phyloP scores from a whole-genome alignment of 306 rosid genomes.

The Sesbania bispinosa region DNA sequence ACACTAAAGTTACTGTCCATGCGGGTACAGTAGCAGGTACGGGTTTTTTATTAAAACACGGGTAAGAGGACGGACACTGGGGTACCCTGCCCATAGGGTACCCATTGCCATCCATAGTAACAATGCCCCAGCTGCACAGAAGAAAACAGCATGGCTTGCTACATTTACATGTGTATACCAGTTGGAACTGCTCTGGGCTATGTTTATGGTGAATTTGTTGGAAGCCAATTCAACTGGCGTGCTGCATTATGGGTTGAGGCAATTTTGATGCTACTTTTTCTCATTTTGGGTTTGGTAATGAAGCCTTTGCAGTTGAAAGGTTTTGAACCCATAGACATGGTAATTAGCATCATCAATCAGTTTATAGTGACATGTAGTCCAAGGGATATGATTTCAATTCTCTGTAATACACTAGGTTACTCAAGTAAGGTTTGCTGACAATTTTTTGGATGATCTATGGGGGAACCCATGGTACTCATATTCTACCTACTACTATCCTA shows the following conservation, averaged over 20 bases:
- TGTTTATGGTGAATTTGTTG: constrained; percentile 84
- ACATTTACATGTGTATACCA: constrained; percentile 84
- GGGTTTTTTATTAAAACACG: too few relatives aligned
- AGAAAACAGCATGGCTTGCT: constrained; percentile 92
- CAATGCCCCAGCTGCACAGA: constrained; percentile 73
- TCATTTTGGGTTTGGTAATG: constrained; percentile 57
- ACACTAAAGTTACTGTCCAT: too few relatives aligned
- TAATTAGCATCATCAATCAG: constrained; percentile 54
- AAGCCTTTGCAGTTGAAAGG: constrained; percentile 78
- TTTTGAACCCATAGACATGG: constrained; percentile 65
- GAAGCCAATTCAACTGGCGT: constrained; percentile 61
- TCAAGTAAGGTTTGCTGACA: too few relatives aligned
- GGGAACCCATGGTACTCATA: too few relatives aligned
- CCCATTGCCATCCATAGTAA: constrained; percentile 88
- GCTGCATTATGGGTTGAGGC: constrained; percentile 75
- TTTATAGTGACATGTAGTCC: constrained; percentile 59
- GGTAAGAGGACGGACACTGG: too few relatives aligned
- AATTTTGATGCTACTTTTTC: constrained; percentile 77
- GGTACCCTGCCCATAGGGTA: too few relatives aligned
- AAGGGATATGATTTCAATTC: constrained; percentile 77
- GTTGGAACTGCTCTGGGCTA: constrained; percentile 84
- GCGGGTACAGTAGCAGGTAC: too few relatives aligned
- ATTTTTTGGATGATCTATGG: too few relatives aligned
- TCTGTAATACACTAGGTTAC: too few relatives aligned
- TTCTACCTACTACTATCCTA: too few relatives aligned